Evolutionary conservation across 106 monocot genomes (phyloP).

Genomic region (Acorus gramineus): DNA sequence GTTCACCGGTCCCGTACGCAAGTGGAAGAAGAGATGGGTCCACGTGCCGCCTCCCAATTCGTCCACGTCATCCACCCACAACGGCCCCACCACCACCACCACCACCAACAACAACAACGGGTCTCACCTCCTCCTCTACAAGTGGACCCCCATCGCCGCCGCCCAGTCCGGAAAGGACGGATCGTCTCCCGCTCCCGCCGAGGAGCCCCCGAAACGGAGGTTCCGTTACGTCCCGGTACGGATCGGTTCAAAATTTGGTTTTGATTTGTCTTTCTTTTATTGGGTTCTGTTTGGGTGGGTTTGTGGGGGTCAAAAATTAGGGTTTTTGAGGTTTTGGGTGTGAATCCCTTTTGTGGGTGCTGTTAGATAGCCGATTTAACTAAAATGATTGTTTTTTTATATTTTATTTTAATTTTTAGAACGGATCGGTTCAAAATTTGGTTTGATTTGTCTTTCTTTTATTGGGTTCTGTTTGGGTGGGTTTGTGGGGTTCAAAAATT

Average conservation of each 20-base stretch:
- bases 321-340: background rate
- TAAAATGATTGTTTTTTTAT: no score
- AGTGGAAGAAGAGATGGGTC: conserved; percentile 94
- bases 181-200: conserved; percentile 8
- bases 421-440: no score
- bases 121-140: conserved; percentile 59
- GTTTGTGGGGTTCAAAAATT: no score
- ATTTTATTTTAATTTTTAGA: no score
- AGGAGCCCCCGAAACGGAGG: conserved; percentile 40
- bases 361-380: no score
- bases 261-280: background rate
- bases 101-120: conserved; percentile 2
- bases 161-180: conserved; percentile 7
- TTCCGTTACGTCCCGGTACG: conserved; percentile 77
- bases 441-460: no score
- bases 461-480: no score
- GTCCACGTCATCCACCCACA: conserved; percentile 9
- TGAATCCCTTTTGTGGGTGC: no score
- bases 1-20: conserved; percentile 81
- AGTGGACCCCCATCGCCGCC: conserved; percentile 54
- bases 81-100: conserved; percentile 3
- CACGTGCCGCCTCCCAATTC: conserved; percentile 35
- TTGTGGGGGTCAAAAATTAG: background rate
- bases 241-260: background rate
- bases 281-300: background rate